Conservation (phyloP, 2,329 filamentous ascomycete species). For the Xylaria polymorpha region DNA sequence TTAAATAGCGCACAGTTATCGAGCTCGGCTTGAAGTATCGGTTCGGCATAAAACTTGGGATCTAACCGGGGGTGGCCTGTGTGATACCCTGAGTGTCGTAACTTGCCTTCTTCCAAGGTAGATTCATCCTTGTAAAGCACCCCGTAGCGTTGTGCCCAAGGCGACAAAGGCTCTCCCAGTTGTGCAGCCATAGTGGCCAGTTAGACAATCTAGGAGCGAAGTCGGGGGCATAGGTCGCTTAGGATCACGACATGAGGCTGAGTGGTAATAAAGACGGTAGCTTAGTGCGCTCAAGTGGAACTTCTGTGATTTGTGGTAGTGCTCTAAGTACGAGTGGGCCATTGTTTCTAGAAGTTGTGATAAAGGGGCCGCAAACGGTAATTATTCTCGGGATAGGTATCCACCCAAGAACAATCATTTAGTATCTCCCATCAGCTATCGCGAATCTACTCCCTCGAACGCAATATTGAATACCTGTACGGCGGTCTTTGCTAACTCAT, state of each 20-base stretch:
- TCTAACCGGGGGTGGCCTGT: not conserved
- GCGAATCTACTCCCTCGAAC: not conserved
- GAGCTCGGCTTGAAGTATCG: not conserved
- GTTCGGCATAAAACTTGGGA: conserved; percentile 10
- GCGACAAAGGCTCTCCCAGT: conserved; percentile 13
- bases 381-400: not conserved
- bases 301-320: not conserved
- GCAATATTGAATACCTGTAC: not conserved
- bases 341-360: not conserved
- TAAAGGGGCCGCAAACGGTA: conserved; percentile 5
- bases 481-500: no score
- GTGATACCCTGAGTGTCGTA: conserved; percentile 1
- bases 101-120: not conserved
- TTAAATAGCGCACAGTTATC: not conserved
- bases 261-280: not conserved
- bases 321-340: not conserved
- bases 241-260: not conserved
- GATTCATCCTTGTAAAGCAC: not conserved
- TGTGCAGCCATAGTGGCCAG: conserved; percentile 1
- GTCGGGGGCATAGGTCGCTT: not conserved
- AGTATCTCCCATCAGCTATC: not conserved
- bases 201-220: not conserved
- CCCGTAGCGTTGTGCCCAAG: conserved; percentile 18
- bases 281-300: not conserved
- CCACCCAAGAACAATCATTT: not conserved